phyloP scores from a whole-genome alignment of 2,329 filamentous ascomycete genomes.

The Colletotrichum higginsianum region DNA sequence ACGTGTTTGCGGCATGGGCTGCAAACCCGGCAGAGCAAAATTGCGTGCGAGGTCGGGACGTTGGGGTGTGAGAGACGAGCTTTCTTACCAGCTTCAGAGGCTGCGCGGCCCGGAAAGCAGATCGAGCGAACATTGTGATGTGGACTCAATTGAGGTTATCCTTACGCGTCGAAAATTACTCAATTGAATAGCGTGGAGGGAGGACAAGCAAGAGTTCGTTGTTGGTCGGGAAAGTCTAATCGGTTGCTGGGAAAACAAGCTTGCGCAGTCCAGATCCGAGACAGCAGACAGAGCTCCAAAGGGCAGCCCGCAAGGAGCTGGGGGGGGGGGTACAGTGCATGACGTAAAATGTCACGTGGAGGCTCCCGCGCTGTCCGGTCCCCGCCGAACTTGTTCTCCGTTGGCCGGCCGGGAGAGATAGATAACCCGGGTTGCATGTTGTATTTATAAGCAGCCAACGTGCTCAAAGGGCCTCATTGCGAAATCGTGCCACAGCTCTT shows the following conservation, averaged over 20 bases:
- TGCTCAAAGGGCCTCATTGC: not conserved
- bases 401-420: constrained; percentile 3
- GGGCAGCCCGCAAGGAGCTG: constrained; percentile 20
- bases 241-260: constrained; percentile 28
- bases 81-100: constrained; percentile 75
- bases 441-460: constrained; percentile 29
- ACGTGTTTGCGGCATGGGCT: not conserved
- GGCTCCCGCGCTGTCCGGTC: not conserved
- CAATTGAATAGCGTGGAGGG: constrained; percentile 33
- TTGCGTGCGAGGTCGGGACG: not conserved
- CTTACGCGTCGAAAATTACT: not conserved
- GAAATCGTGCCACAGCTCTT: not conserved
- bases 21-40: not conserved
- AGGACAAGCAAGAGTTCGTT: constrained; percentile 21
- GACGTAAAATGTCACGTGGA: constrained; percentile 43
- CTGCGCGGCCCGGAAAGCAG: constrained; percentile 74
- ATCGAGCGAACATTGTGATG: constrained; percentile 75
- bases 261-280: constrained; percentile 26
- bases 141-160: constrained; percentile 47
- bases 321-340: constrained; percentile 11
- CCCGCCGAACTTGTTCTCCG: constrained; percentile 15
- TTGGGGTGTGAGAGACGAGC: constrained; percentile 27
- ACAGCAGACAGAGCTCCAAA: constrained; percentile 26
- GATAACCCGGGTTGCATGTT: not conserved
- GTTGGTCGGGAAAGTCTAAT: constrained; percentile 8